Base-by-base conservation (phyloP, 169 alveolate genomes). In the Ophryocystis elektroscirrha region DNA sequence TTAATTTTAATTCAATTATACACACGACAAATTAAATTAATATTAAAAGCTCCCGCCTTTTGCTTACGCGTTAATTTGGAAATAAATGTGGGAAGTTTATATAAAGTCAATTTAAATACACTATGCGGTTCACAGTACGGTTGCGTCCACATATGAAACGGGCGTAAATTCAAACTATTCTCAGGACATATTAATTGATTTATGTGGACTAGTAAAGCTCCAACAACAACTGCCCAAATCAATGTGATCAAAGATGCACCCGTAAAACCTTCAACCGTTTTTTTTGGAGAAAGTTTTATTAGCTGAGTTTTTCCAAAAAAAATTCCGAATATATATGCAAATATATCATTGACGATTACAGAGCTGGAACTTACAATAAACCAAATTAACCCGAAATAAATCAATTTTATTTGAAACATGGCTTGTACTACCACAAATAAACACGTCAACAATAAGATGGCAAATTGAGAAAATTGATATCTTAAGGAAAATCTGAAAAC, bases 261-360 rank as follows among this genome's bases (percentile, higher is more conserved):
- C 24, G 85, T 67, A 61, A 78, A 88, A 0, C 99, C 99, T 71
- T 93, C 99, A 66, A 90, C 87, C 12, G 99, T 93, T 78, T 93
- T 93, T 52, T 87, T 89, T 4, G 99, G 99, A 16, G 97, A 85
- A 30, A 93, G 71, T 23, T 78, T 69, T 32, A 88, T 87, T 29
- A 93, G 76, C 16, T 67, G 76, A 2, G 92, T 81, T 61, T 67
- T 85, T 2, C 99, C 99, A 47, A 82, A 79, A 50, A 77, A 49
- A 38, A 79, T 76, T 23, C 98, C 98, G 71, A 84, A 87, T 5
- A 89, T 46, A 61, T 91, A 93, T 3, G 97, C 96, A 63, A 75
- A 72, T 20, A 78, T 70, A 63, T 93, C 99, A 74, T 93, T 93
- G 20, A 73, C 53, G 24, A 82, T 74, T 12, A 93, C 96, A 39